phyloP scores from a whole-genome alignment of 192 early-diverging fungal species.

The Diversispora epigaea region DNA sequence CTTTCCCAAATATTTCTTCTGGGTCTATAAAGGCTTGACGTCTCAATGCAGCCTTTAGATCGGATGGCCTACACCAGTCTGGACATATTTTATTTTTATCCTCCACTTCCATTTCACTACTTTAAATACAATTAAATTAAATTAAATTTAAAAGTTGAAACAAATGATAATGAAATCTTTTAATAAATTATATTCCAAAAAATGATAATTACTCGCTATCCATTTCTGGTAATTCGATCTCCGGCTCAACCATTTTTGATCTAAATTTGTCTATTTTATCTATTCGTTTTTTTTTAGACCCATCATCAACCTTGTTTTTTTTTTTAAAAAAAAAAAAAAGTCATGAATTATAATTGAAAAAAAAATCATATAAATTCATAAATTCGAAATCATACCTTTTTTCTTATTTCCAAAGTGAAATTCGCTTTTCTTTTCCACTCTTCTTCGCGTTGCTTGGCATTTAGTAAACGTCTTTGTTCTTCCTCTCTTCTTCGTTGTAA shows the following conservation, averaged over 20 bases:
- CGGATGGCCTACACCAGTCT: slow-evolving; percentile 5
- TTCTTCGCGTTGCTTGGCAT: neutral
- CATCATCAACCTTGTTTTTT: neutral
- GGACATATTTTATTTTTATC: slow-evolving; percentile 42
- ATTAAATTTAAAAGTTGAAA: neutral
- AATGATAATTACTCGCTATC: neutral
- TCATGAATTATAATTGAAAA: neutral
- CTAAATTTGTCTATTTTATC: neutral
- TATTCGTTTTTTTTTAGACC: neutral
- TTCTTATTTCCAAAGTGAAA: neutral
- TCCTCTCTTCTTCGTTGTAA: neutral
- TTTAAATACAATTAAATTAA: neutral
- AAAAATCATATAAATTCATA: neutral
- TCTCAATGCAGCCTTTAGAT: neutral
- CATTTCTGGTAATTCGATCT: neutral
- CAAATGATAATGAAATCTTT: neutral
- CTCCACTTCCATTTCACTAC: neutral
- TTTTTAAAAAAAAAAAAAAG: neutral
- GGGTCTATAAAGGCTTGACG: slow-evolving; percentile 18
- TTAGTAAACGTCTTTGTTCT: slow-evolving; percentile 1
- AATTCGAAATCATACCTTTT: neutral
- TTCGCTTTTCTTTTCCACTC: neutral
- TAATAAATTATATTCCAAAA: neutral
- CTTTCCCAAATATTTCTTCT: slow-evolving; percentile 18
- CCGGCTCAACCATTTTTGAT: too few relatives aligned